Conservation (phyloP, 2,329 filamentous ascomycete species). For the Pestalotiopsis sp. region DNA sequence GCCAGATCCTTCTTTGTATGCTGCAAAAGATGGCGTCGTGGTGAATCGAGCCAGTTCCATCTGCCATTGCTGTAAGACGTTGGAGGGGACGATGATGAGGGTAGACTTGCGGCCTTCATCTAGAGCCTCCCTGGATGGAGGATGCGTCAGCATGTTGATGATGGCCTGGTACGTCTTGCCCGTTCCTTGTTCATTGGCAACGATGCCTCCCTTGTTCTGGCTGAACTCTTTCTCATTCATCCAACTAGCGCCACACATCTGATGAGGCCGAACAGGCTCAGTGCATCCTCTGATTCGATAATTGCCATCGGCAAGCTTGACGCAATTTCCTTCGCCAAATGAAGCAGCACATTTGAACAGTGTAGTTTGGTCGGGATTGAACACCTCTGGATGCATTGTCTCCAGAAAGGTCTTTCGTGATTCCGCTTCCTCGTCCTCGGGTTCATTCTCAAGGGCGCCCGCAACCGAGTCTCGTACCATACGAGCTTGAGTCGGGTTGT, state of each 20-base stretch:
- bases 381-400: neutral
- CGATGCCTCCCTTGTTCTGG: neutral
- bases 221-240: neutral
- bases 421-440: neutral
- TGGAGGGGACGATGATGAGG: neutral
- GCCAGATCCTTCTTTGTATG: too few relatives aligned
- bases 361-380: neutral
- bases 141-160: neutral
- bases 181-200: conserved; percentile 3
- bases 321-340: neutral
- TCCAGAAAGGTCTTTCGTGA: neutral
- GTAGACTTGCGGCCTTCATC: neutral
- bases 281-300: neutral
- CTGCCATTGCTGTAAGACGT: neutral
- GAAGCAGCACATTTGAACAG: neutral
- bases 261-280: neutral
- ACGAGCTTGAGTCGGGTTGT: neutral
- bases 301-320: neutral
- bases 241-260: neutral
- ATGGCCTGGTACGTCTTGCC: conserved; percentile 6
- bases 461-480: neutral
- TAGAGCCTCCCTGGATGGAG: neutral
- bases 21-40: too few relatives aligned
- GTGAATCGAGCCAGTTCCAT: neutral
- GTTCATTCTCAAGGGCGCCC: neutral